Evolutionary conservation across 441 rosid genomes (phyloP), one percentile per base, ranked within the genome.

Genomic region (Syzygium malaccense): DNA sequence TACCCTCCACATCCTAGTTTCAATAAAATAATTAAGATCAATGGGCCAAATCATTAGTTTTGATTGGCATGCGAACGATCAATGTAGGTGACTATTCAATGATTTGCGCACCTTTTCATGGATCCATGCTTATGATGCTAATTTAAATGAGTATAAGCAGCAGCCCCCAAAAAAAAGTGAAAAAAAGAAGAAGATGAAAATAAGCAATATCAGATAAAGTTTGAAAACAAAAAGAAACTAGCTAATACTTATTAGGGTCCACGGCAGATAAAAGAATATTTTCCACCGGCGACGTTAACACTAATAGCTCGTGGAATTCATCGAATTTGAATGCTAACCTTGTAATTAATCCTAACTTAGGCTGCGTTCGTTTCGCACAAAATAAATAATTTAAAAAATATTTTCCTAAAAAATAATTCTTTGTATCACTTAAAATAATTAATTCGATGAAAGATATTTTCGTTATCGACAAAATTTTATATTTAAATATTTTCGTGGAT

Each of bases 1-100:
- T 92, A 87, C 37, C 41, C 55, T 85, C 92, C 91, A 89, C 91
- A 18, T 28, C 25, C 51, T 12, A 6, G 12, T 49, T 85, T n/a
- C 60, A 54, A 51, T 54, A 30, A 30, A 56, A 13, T 53, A 85
- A 33, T 54, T 18, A 54, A 30, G 62, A 54, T 54, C 18, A 30
- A 54, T 51, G 37, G 60, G 48, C 60, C 19, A 33, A 54, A 55
- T 51, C 26, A 51, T 28, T 56, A 75, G 83, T 5, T 41, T 41
- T 23, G 51, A 75, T 75, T 75, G 83, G 83, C 49, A 75, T 37
- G 83, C 83, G 83, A 75, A 41, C 51, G 6, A 71, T 37, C 41
- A 41, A 20, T 11, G 2, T 20, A 37, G 49, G 80, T 37, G 49
- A 71, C 80, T 71, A 13, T 37, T 20, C 80, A 75, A 37, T 37